Evolutionary conservation across 192 early-diverging fungal genomes (phyloP).

Genomic region (Coemansia sp.): DNA sequence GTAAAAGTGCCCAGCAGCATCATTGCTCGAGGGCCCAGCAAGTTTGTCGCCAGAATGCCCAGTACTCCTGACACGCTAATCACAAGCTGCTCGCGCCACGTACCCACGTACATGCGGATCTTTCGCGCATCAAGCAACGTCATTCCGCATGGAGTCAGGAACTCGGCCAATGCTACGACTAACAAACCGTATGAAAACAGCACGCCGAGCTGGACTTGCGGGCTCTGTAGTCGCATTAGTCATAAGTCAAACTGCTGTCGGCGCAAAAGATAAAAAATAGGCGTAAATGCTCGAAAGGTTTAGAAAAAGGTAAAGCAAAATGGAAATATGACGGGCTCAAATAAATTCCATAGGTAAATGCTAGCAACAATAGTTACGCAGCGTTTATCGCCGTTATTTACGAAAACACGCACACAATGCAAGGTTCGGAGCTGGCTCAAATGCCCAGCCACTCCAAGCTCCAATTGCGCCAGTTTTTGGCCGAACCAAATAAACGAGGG

Average conservation of each 20-base stretch:
- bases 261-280: background rate
- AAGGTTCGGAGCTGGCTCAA: too few relatives aligned
- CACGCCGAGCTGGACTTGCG: slow-evolving; percentile 22
- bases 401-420: too few relatives aligned
- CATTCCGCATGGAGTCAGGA: slow-evolving; percentile 12
- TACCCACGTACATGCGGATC: slow-evolving; percentile 1
- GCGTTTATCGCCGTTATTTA: too few relatives aligned
- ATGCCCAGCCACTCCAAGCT: too few relatives aligned
- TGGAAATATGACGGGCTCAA: background rate
- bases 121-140: background rate
- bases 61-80: slow-evolving; percentile 1
- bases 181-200: slow-evolving; percentile 12
- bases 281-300: too few relatives aligned
- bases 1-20: slow-evolving; percentile 6
- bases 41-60: slow-evolving; percentile 14
- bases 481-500: too few relatives aligned
- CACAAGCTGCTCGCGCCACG: slow-evolving; percentile 20
- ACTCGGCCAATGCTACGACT: slow-evolving; percentile 1
- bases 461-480: too few relatives aligned
- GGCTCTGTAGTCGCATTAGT: slow-evolving; percentile 22
- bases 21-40: slow-evolving; percentile 10
- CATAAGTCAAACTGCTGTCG: background rate
- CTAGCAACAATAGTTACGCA: too few relatives aligned
- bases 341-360: too few relatives aligned
- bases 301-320: background rate